Evolutionary conservation across 768 basidiomycete genomes (phyloP), one percentile per base, ranked within the genome.

Genomic region (Clitopilus passeckerianus): DNA sequence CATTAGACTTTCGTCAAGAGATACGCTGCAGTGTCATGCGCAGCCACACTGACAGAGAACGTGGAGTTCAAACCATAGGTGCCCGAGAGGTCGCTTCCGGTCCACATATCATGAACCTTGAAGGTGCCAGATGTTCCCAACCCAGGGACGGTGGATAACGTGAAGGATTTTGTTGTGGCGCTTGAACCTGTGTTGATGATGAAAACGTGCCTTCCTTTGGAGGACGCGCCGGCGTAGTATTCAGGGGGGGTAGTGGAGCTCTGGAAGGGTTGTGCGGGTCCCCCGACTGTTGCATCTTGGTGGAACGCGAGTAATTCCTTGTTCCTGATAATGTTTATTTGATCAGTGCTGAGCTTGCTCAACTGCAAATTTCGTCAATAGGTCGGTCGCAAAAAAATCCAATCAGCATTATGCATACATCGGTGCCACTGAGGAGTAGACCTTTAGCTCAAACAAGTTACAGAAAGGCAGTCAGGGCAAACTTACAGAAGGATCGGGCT

Each of bases 21-120:
- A 58, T 81, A 78, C 1, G 82, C 83, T 5, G 71, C 80, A 1
- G 82, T 83, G 63, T 85, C 83, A 65, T 84, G 83, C 0, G 79
- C 67, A 1, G 74, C 77, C 34, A 85, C 70, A 34, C 67, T 73
- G 30, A 77, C 65, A 9, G 75, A 72, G 62, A 78, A 82, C 10
- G 63, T 74, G 3, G 72, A 66, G 1, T 66, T 68, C 15, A 67
- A 65, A 6, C 67, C 63, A 63, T 73, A 78, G 2, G 70, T 76
- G 15, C 79, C 79, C 6, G 74, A 63, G 16, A 83, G 56, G 65
- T 81, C 76, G 6, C 61, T 63, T 2, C 74, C 75, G 2, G 74
- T 68, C 83, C 83, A 84, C 84, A 84, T 85, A 61, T 85, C 81
- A 58, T 81, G 81, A 20, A 84, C 64, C 58, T 68, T 72, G 60